phyloP scores from a whole-genome alignment of 192 early-diverging fungal species.

The Backusella liffmaniae region DNA sequence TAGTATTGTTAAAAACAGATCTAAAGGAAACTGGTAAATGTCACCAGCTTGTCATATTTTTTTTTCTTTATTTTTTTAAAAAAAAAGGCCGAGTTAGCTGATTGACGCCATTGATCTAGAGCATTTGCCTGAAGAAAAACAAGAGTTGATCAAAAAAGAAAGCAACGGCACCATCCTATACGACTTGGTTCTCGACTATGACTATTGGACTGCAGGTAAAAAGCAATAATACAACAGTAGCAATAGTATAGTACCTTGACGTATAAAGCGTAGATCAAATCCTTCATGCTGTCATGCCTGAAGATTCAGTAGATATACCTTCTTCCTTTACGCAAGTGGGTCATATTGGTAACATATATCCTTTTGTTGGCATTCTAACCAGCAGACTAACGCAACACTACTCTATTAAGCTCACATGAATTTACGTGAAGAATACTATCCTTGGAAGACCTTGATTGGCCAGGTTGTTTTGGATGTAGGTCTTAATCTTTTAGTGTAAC shows the following conservation, averaged over 20 bases:
- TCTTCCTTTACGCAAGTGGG: conserved; percentile 84
- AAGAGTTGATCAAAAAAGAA: not conserved
- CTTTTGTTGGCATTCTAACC: not conserved
- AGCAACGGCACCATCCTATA: not conserved
- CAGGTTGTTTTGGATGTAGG: conserved; percentile 91
- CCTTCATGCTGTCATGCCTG: conserved; percentile 11
- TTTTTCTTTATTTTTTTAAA: too few relatives aligned
- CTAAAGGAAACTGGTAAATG: conserved; percentile 24
- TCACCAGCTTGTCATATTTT: not conserved
- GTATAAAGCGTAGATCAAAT: conserved; percentile 3
- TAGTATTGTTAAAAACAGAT: conserved; percentile 47
- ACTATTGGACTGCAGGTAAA: conserved; percentile 75
- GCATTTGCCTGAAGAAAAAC: not conserved
- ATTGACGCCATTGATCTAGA: conserved; percentile 34
- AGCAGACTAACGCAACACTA: not conserved
- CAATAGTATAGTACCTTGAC: not conserved
- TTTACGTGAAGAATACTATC: conserved; percentile 83
- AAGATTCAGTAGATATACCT: not conserved
- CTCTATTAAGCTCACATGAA: conserved; percentile 85
- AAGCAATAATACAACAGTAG: not conserved
- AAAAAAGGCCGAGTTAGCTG: conserved; percentile 32
- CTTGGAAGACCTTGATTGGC: conserved; percentile 92
- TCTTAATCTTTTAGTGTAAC: not conserved
- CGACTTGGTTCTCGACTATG: not conserved
- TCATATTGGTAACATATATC: conserved; percentile 75